Evolutionary conservation across 306 rosid genomes (phyloP), one percentile per base, ranked within the genome.

Genomic region (Ochetophila trinervis): DNA sequence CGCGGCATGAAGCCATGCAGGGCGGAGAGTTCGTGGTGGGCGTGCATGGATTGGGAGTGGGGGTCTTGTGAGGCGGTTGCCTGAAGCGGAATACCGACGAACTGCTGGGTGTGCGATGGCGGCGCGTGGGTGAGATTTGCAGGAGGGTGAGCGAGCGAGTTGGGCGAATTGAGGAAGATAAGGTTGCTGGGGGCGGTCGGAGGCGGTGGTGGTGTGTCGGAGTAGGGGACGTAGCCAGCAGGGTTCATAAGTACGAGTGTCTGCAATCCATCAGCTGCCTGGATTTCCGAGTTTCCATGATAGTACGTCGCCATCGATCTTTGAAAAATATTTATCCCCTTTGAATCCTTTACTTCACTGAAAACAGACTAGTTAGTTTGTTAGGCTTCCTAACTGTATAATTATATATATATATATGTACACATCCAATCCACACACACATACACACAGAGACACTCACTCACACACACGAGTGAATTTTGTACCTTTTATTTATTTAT

Each of bases 211-310:
- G 88, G 74, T 0, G 90, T 58, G 63, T 90, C 99, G 19, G 99
- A 80, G 74, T 79, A 90, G 20, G 87, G 95, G 51, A 85, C 80
- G 60, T 90, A 93, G 16, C 84, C 86, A 2, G 69, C 40, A 20
- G 89, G 97, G 73, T 93, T 93, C 99, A 90, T 93, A 55, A 93
- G 88, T 2, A 93, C 77, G 0, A 93, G 90, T 4, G 99, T 93
- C 57, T 93, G 99, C 49, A 93, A 83, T 35, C 91, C 97, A 18
- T 68, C 76, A 2, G 76, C 45, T 2, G 84, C 80, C 83, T 84
- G 97, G 72, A 90, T 90, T 62, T 88, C 97, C 14, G 99, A 67
- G 78, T 85, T 90, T 8, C 82, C 83, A 66, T 90, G 99, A 77
- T 83, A 91, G 70, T 93, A 90, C 56, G 97, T 90, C 71, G 97